A percentile compares a stretch with the other conserved stretches of the same genome.
Evolutionary conservation across 192 early-diverging fungal species (phyloP).

Genomic region (Backusella australiensis): DNA sequence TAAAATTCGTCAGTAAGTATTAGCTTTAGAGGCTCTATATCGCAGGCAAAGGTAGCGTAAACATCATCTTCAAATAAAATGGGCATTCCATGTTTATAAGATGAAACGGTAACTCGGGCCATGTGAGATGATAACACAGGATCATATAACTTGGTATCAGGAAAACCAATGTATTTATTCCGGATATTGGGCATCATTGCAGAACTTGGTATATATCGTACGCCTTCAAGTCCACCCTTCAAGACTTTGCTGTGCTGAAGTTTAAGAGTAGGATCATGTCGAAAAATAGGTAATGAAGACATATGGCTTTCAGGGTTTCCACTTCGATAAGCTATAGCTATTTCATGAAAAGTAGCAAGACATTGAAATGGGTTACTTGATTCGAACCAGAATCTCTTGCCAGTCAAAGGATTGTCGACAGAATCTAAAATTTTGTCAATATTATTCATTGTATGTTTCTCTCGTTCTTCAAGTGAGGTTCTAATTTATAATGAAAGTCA

Average conservation of each 20-base stretch:
- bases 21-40: slow-evolving; percentile 80
- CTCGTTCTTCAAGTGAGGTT: slow-evolving; percentile 80
- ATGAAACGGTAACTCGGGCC: slow-evolving; percentile 88
- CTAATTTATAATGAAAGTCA: not conserved
- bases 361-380: slow-evolving; percentile 93
- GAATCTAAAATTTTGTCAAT: slow-evolving; percentile 78
- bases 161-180: slow-evolving; percentile 68
- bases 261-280: slow-evolving; percentile 95
- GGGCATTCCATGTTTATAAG: slow-evolving; percentile 67
- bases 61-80: slow-evolving; percentile 96
- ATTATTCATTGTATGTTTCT: slow-evolving; percentile 69
- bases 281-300: slow-evolving; percentile 84
- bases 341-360: slow-evolving; percentile 85
- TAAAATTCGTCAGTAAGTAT: slow-evolving; percentile 84
- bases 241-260: slow-evolving; percentile 51
- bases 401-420: slow-evolving; percentile 75
- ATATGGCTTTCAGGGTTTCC: slow-evolving; percentile 67
- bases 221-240: too few species aligned
- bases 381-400: slow-evolving; percentile 83
- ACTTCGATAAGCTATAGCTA: slow-evolving; percentile 70
- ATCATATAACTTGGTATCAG: slow-evolving; percentile 62
- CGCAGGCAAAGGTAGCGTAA: slow-evolving; percentile 94
- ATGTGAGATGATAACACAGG: slow-evolving; percentile 67
- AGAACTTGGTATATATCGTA: slow-evolving; percentile 43
- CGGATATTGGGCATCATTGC: slow-evolving; percentile 95